phyloP scores from a whole-genome alignment of 371 early-diverging fungal species.

The Dentiscutata heterogama region DNA sequence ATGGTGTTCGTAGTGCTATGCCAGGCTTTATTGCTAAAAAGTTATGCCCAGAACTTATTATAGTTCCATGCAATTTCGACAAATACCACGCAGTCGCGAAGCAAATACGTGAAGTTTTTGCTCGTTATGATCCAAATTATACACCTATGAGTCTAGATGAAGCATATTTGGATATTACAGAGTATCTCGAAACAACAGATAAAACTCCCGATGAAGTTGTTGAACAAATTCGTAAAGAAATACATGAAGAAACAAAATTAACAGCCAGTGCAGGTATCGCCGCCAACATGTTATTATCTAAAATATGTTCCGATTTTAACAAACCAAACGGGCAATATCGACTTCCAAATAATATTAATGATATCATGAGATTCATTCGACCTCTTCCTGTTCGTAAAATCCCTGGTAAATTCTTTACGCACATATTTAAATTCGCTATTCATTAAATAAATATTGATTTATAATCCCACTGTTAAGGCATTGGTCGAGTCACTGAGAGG shows the following conservation, averaged over 20 bases:
- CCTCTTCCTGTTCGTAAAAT: conserved; percentile 35
- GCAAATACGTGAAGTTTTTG: conserved; percentile 61
- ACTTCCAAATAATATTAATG: conserved; percentile 25
- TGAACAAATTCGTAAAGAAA: conserved; percentile 64
- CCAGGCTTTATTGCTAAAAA: conserved; percentile 72
- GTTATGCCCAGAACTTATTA: conserved; percentile 70
- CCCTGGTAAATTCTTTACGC: neutral
- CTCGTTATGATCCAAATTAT: conserved; percentile 69
- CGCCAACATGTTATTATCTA: conserved; percentile 66
- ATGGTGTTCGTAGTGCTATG: conserved; percentile 79
- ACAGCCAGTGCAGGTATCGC: conserved; percentile 80
- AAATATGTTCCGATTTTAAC: conserved; percentile 68
- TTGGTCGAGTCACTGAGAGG: conserved; percentile 34
- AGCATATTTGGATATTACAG: conserved; percentile 72
- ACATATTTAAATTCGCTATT: too few relatives aligned
- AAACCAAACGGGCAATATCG: conserved; percentile 71
- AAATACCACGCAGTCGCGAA: conserved; percentile 64
- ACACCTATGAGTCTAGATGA: conserved; percentile 71
- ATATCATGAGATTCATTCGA: conserved; percentile 26
- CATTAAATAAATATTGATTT: too few relatives aligned
- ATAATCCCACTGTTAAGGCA: neutral
- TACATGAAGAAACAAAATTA: conserved; percentile 61
- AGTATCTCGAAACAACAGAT: conserved; percentile 55
- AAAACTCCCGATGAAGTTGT: conserved; percentile 60
- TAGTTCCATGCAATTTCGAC: conserved; percentile 63